Base-by-base conservation (phyloP, 139 green algal genomes). In the Prasinococcaceae sp. region DNA sequence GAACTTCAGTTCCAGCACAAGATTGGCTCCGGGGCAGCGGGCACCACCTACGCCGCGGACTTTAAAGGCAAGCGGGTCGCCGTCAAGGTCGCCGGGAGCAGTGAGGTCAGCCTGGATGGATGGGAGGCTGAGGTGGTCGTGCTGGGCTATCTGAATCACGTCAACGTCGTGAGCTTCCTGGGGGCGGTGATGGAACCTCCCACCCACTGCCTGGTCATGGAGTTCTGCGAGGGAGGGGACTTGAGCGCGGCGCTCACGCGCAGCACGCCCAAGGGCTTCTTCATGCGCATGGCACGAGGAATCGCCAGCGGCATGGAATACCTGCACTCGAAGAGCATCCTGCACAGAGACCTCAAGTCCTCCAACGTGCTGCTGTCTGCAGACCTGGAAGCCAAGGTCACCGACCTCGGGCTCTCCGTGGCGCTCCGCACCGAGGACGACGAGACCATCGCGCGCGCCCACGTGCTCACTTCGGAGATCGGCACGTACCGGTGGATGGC, bases 331-430 rank as follows among this genome's bases (percentile, higher is more conserved):
- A 60, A 43, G 9, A 55, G 65, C 38, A 79, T 84, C 66, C 66
- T 73, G 16, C 73, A 80, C 59, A 35, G 77, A 4, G 79, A 84
- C 58, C 69, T 87, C 22, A 87, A 86, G 72, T 58, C 70, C 45
- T 68, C 73, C 46, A 87, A 87, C 56, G 63, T 87, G 16, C 57
- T 87, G 40, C 65, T 87, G 27, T 53, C 50, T 14, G 50, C 47
- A 0, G 24, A 6, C 32, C 25, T 30, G 4, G 23, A 9, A 25
- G 40, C 52, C 9, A 61, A 62, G 42, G 24, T 71, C 8, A 48
- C 41, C 24, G 62, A 71, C 47, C 68, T 71, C 58, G 62, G 62
- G 23, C 24, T 61, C 10, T 23, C 48, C 3, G 19, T 53, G 23
- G 19, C 56, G 26, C 16, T 38, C 37, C 6, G 28, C 26, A 38